A percentile compares a stretch with the other conserved stretches of the same genome.
These are phyloP conservation scores for Hypericum perforatum DNA, from an alignment of 345 rosid species.

Conservation along the genomic window DNA sequence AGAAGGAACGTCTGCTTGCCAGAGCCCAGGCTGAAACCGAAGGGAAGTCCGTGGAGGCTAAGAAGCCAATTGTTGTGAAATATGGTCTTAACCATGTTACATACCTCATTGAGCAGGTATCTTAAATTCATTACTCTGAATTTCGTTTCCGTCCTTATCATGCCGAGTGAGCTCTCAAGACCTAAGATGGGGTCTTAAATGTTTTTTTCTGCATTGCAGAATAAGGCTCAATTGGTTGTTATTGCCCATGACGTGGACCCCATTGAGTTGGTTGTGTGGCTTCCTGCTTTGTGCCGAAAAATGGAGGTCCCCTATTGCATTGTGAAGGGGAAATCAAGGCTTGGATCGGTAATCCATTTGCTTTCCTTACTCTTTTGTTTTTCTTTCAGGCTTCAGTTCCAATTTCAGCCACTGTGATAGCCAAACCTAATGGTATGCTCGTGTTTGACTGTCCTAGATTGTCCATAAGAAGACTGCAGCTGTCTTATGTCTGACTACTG, in stretches of 20 bases:
- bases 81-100: constrained; percentile 70
- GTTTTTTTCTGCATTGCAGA: constrained; percentile 26
- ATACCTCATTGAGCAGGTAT: constrained; percentile 68
- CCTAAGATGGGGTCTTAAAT: background rate
- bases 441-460: constrained; percentile 25
- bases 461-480: constrained; percentile 73
- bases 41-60: constrained; percentile 42
- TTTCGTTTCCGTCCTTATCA: background rate
- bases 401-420: background rate
- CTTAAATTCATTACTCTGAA: background rate
- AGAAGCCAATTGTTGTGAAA: constrained; percentile 65
- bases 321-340: constrained; percentile 69
- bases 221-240: constrained; percentile 65
- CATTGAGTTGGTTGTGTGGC: constrained; percentile 78
- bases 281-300: constrained; percentile 78
- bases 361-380: background rate
- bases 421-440: background rate
- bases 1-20: constrained; percentile 47
- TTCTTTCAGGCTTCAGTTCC: background rate
- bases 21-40: constrained; percentile 60
- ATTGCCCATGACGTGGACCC: constrained; percentile 87
- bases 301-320: constrained; percentile 84
- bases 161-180: background rate
- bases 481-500: constrained; percentile 59
- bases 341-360: constrained; percentile 41